phyloP scores from a whole-genome alignment of 1,139 yeast genomes.

The Candida buenavistaensis region DNA sequence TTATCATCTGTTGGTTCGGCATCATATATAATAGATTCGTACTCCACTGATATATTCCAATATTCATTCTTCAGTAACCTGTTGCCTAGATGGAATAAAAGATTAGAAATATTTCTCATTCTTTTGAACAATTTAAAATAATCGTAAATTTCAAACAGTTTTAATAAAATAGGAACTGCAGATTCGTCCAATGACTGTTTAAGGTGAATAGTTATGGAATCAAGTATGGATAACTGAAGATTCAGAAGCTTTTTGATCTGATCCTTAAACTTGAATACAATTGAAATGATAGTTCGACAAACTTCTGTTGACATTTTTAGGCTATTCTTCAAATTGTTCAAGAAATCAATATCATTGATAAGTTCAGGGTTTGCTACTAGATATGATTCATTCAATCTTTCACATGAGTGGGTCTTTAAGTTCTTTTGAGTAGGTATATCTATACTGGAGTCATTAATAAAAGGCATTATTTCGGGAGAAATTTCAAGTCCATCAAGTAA shows the following conservation, averaged over 20 bases:
- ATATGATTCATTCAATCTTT: neutral
- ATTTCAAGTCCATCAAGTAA: slow-evolving; percentile 8
- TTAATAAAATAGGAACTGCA: slow-evolving; percentile 10
- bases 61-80: slow-evolving; percentile 8
- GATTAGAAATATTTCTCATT: slow-evolving; percentile 29
- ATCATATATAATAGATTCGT: slow-evolving; percentile 22
- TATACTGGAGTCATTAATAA: slow-evolving; percentile 14
- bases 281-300: slow-evolving; percentile 4
- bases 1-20: slow-evolving; percentile 14
- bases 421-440: slow-evolving; percentile 1
- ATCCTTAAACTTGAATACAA: slow-evolving; percentile 1
- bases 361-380: slow-evolving; percentile 7
- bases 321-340: slow-evolving; percentile 3
- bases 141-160: slow-evolving; percentile 15
- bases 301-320: slow-evolving; percentile 3
- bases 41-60: slow-evolving; percentile 20
- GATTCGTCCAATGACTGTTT: slow-evolving; percentile 11
- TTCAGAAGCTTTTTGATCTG: slow-evolving; percentile 15
- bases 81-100: slow-evolving; percentile 22
- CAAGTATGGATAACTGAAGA: slow-evolving; percentile 23
- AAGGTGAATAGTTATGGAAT: slow-evolving; percentile 20
- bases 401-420: neutral
- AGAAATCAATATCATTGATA: slow-evolving; percentile 5
- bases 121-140: slow-evolving; percentile 27
- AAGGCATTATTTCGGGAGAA: slow-evolving; percentile 9